Percentiles rank a stretch among this genome's conserved stretches.
Conservation (phyloP, 768 basidiomycete species). For the Psilocybe azurescens region DNA sequence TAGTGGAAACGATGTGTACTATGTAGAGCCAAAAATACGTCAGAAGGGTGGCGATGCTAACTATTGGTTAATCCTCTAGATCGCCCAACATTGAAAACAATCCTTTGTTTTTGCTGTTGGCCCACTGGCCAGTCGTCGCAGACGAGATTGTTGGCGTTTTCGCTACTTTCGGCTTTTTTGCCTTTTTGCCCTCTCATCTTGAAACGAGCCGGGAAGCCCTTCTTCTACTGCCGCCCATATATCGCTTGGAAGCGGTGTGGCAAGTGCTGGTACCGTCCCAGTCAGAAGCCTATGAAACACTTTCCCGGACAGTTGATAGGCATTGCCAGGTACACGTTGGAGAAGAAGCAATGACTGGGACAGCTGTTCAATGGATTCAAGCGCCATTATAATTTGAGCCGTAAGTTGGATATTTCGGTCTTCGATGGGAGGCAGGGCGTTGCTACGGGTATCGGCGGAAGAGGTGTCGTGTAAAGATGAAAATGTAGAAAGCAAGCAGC, state of each 20-base stretch:
- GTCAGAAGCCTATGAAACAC: conserved; percentile 61
- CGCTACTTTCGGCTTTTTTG: conserved; percentile 34
- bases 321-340: conserved; percentile 48
- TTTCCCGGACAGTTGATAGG: conserved; percentile 61
- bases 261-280: conserved; percentile 24
- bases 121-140: conserved; percentile 8
- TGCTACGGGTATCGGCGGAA: conserved; percentile 13
- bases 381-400: conserved; percentile 64
- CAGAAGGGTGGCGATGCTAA: no score
- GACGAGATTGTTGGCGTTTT: conserved; percentile 12
- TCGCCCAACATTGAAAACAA: conserved; percentile 50
- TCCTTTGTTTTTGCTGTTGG: conserved; percentile 23
- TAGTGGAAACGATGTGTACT: no score
- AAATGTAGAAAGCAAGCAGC: conserved; percentile 62
- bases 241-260: conserved; percentile 31
- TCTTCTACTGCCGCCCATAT: conserved; percentile 54
- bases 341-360: conserved; percentile 65
- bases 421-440: conserved; percentile 41
- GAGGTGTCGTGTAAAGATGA: conserved; percentile 24
- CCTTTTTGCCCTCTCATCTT: conserved; percentile 52
- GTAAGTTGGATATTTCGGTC: conserved; percentile 72
- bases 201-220: conserved; percentile 54
- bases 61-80: conserved; percentile 27
- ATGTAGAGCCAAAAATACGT: no score
- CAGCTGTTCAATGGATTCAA: conserved; percentile 65